phyloP scores from a whole-genome alignment of 371 early-diverging fungal species.

The Circinella minor region DNA sequence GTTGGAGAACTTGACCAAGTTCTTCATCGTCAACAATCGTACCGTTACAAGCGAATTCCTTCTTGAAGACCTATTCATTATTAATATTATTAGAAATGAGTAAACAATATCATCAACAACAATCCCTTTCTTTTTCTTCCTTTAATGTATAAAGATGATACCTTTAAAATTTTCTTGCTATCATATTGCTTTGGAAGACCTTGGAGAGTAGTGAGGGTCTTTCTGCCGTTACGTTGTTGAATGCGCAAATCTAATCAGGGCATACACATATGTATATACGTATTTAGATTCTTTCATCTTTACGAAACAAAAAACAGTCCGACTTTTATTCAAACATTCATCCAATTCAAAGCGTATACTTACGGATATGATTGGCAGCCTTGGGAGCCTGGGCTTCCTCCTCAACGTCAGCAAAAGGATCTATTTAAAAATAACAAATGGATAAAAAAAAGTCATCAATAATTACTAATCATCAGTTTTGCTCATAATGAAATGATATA shows the following conservation, averaged over 20 bases:
- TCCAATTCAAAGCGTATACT: slow-evolving; percentile 29
- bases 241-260: slow-evolving; percentile 85
- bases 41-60: slow-evolving; percentile 97
- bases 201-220: slow-evolving; percentile 90
- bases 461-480: background rate
- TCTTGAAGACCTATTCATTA: slow-evolving; percentile 76
- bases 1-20: slow-evolving; percentile 89
- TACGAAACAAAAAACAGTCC: no score
- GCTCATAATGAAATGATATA: background rate
- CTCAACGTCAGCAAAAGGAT: slow-evolving; percentile 86
- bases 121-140: no score
- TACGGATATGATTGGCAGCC: slow-evolving; percentile 77
- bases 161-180: slow-evolving; percentile 86
- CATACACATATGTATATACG: background rate
- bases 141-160: no score
- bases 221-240: slow-evolving; percentile 97
- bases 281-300: no score
- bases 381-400: slow-evolving; percentile 56
- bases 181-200: slow-evolving; percentile 90
- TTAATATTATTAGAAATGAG: no score
- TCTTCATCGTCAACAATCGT: slow-evolving; percentile 92
- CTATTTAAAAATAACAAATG: slow-evolving; percentile 30
- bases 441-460: background rate
- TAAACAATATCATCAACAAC: no score
- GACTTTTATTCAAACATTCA: no score